A percentile compares a stretch with the other conserved stretches of the same genome.
Evolutionary conservation across 2,329 filamentous ascomycete species (phyloP).

Genomic region (Capronia americana): DNA sequence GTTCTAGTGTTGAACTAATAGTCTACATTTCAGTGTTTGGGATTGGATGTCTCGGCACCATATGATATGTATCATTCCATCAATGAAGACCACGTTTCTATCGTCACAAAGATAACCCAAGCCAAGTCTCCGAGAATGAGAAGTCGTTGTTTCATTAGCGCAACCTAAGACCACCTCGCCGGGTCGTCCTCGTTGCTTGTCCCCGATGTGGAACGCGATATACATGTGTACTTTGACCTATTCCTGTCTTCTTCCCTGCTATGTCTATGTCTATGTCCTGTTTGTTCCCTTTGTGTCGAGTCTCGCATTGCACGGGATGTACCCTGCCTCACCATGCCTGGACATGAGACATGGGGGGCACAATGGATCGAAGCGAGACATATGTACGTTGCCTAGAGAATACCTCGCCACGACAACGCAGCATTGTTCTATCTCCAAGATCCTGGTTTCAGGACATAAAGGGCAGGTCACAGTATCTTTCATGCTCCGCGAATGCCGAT

Average conservation of each 20-base stretch:
- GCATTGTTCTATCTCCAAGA: background rate
- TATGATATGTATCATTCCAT: background rate
- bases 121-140: background rate
- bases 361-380: background rate
- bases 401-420: background rate
- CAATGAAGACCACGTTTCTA: background rate
- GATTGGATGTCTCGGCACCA: background rate
- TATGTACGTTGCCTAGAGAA: background rate
- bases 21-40: background rate
- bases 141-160: background rate
- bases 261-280: background rate
- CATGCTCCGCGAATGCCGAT: background rate
- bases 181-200: background rate
- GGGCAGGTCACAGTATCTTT: background rate
- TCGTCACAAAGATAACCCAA: background rate
- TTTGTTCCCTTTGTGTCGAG: background rate
- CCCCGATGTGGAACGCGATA: background rate
- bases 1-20: background rate
- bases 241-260: background rate
- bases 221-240: background rate
- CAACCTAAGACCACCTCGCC: background rate
- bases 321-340: background rate
- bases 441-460: background rate
- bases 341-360: background rate
- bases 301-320: background rate